Evolutionary conservation across 352 stramenopile species (phyloP).

Genomic region (Pythium biforme): DNA sequence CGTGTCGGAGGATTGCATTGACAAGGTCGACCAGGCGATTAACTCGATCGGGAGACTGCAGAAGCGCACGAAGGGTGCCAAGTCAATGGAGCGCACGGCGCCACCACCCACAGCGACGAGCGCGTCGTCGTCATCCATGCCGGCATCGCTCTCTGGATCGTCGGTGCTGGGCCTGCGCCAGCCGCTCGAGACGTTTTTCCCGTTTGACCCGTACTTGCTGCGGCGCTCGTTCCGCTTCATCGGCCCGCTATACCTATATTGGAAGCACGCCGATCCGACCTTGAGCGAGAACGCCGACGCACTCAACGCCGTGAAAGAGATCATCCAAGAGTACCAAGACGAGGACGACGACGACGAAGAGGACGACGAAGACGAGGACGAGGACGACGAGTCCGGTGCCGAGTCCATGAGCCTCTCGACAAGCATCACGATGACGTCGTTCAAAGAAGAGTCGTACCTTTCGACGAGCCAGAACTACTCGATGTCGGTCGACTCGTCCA

Average conservation of each 20-base stretch:
- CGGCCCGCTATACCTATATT: slow-evolving; percentile 93
- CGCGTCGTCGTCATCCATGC: slow-evolving; percentile 17
- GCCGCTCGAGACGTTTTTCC: slow-evolving; percentile 92
- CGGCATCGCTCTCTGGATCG: slow-evolving; percentile 22
- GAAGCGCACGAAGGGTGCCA: slow-evolving; percentile 32
- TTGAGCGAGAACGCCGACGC: slow-evolving; percentile 67
- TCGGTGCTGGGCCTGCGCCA: slow-evolving; percentile 52
- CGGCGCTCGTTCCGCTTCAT: slow-evolving; percentile 92
- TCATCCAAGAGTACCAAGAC: slow-evolving; percentile 59
- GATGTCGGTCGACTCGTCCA: slow-evolving; percentile 56
- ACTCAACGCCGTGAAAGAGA: slow-evolving; percentile 57
- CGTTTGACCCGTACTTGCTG: slow-evolving; percentile 97
- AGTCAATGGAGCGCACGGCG: slow-evolving; percentile 70
- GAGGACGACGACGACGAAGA: slow-evolving; percentile 43
- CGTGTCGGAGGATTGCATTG: slow-evolving; percentile 72
- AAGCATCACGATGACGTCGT: slow-evolving; percentile 43
- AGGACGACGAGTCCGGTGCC: slow-evolving; percentile 31
- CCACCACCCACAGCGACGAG: slow-evolving; percentile 38
- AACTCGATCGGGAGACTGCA: slow-evolving; percentile 41
- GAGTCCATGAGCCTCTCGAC: slow-evolving; percentile 65
- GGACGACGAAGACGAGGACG: slow-evolving; percentile 30
- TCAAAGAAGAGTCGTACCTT: slow-evolving; percentile 46
- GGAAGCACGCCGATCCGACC: slow-evolving; percentile 87
- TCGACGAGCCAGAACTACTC: slow-evolving; percentile 45
- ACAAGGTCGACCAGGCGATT: slow-evolving; percentile 72